Evolutionary conservation across 257 asterid species (phyloP).

Genomic region (Nicotiana tabacum): DNA sequence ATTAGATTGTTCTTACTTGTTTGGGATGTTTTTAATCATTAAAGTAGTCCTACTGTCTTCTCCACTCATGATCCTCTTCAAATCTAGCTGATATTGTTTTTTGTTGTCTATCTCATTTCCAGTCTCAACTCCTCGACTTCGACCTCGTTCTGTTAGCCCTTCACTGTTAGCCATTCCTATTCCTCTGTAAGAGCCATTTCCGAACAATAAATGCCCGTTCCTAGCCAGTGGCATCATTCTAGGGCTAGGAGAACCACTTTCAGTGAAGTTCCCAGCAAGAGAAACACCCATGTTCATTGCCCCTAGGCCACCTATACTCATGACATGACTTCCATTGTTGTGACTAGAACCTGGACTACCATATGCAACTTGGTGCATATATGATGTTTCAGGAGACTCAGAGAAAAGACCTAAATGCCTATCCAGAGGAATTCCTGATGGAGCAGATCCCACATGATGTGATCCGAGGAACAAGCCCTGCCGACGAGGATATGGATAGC

Average conservation of each 20-base stretch:
- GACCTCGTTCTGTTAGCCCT: slow-evolving; percentile 54
- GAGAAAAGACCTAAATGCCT: slow-evolving; percentile 75
- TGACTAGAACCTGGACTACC: slow-evolving; percentile 47
- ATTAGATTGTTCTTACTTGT: slow-evolving; percentile 57
- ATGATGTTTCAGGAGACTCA: slow-evolving; percentile 74
- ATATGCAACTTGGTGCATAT: slow-evolving; percentile 43
- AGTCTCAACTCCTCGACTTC: slow-evolving; percentile 61
- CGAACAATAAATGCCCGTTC: slow-evolving; percentile 57
- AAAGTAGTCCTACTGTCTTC: slow-evolving; percentile 88
- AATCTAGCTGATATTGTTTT: slow-evolving; percentile 81
- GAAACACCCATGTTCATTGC: slow-evolving; percentile 57
- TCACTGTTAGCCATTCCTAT: slow-evolving; percentile 43
- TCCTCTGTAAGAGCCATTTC: slow-evolving; percentile 70
- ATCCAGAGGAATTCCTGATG: slow-evolving; percentile 73
- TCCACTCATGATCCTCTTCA: slow-evolving; percentile 68
- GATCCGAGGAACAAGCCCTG: slow-evolving; percentile 48
- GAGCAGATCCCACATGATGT: slow-evolving; percentile 92
- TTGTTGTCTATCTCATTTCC: slow-evolving; percentile 72
- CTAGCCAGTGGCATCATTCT: slow-evolving; percentile 59
- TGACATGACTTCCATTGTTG: slow-evolving; percentile 33
- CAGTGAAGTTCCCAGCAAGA: slow-evolving; percentile 55
- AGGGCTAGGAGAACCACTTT: slow-evolving; percentile 61
- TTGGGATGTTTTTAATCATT: slow-evolving; percentile 95
- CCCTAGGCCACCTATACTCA: slow-evolving; percentile 47
- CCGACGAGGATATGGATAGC: slow-evolving; percentile 45